phyloP scores from a whole-genome alignment of 495 filamentous ascomycete species.

The Mytilinidion resinicola region DNA sequence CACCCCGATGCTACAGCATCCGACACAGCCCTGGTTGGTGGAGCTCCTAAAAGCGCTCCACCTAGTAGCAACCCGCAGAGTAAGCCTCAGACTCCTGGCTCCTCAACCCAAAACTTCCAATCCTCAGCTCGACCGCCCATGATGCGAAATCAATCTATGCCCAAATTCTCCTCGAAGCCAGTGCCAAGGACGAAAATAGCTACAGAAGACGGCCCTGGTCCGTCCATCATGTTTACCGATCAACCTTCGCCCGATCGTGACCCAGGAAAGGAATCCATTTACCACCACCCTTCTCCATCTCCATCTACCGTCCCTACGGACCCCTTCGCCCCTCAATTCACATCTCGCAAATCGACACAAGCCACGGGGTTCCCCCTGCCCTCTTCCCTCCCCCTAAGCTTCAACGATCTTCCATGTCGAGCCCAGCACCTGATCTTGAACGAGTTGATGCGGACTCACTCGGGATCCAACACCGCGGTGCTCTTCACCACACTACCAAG shows the following conservation, averaged over 20 bases:
- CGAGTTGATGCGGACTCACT: conserved; percentile 68
- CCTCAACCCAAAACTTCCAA: not conserved
- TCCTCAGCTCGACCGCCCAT: conserved; percentile 47
- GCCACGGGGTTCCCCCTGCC: conserved; percentile 49
- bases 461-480: conserved; percentile 61
- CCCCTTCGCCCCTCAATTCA: conserved; percentile 18
- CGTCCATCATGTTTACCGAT: conserved; percentile 73
- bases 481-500: conserved; percentile 78
- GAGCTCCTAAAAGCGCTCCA: not conserved
- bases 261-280: conserved; percentile 45
- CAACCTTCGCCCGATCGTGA: conserved; percentile 34
- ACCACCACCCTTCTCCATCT: conserved; percentile 40
- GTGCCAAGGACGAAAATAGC: conserved; percentile 66
- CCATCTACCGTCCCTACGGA: conserved; percentile 1
- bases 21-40: conserved; percentile 18
- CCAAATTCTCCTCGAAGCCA: conserved; percentile 65
- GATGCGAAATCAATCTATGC: conserved; percentile 37
- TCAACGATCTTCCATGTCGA: conserved; percentile 77
- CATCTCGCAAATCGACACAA: conserved; percentile 4
- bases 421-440: conserved; percentile 83
- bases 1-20: conserved; percentile 18
- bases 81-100: not conserved
- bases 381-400: conserved; percentile 60
- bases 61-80: not conserved
- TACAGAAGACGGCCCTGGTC: conserved; percentile 55